Percentiles rank a stretch among this genome's conserved stretches.
phyloP scores from a whole-genome alignment of 2,329 filamentous ascomycete genomes.

The Raffaelea arxii region DNA sequence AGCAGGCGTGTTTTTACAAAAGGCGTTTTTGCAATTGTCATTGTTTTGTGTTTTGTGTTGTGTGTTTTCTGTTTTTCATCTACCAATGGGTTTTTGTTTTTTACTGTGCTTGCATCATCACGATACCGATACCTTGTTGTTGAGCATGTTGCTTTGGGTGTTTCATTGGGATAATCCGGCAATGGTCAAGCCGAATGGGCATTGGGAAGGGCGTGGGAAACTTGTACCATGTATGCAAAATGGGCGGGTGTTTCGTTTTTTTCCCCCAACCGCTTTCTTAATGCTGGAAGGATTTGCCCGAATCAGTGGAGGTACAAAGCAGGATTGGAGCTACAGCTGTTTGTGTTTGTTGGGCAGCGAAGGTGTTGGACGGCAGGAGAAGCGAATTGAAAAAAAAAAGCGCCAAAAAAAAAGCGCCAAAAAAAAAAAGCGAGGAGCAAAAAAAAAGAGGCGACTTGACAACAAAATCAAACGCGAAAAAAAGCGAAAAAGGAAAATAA shows the following conservation, averaged over 20 bases:
- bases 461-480: not conserved
- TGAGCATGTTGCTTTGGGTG: not conserved
- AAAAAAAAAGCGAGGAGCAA: not conserved
- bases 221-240: not conserved
- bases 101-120: slow-evolving; percentile 1
- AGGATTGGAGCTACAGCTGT: not conserved
- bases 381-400: not conserved
- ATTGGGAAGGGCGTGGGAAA: not conserved
- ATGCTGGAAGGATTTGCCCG: no score
- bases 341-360: not conserved
- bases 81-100: slow-evolving; percentile 1
- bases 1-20: slow-evolving; percentile 1
- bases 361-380: not conserved
- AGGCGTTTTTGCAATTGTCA: no score
- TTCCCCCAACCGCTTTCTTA: no score
- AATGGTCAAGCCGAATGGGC: not conserved
- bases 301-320: no score
- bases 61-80: not conserved
- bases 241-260: not conserved
- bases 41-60: no score
- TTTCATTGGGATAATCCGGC: not conserved
- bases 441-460: not conserved
- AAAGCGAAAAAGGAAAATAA: not conserved
- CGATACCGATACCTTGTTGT: slow-evolving; percentile 10
- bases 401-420: not conserved